Evolutionary conservation across 495 filamentous ascomycete genomes (phyloP).

Genomic region (Friedmanniomyces simplex): DNA sequence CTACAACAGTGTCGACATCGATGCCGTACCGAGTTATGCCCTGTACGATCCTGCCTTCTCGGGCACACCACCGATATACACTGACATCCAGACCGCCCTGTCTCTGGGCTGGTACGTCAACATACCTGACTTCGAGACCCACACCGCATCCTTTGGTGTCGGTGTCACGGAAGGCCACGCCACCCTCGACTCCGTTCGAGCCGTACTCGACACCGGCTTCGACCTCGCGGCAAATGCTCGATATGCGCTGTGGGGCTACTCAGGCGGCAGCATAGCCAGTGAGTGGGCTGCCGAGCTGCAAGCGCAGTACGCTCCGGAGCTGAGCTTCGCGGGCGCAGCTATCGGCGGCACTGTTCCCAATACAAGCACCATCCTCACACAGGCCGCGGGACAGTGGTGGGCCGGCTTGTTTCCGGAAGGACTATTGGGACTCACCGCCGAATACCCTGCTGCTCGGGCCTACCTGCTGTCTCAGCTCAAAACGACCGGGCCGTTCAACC

Average conservation of each 20-base stretch:
- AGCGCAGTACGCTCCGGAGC: conserved; percentile 42
- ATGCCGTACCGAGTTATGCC: conserved; percentile 30
- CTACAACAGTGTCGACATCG: conserved; percentile 32
- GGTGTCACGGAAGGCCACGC: conserved; percentile 37
- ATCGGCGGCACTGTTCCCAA: conserved; percentile 39
- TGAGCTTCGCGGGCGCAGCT: conserved; percentile 40
- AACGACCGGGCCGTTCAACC: conserved; percentile 14
- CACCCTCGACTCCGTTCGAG: conserved; percentile 39
- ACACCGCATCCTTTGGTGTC: conserved; percentile 34
- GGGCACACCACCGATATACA: not conserved
- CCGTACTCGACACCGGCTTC: conserved; percentile 13
- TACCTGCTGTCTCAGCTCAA: conserved; percentile 19
- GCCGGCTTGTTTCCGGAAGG: conserved; percentile 12
- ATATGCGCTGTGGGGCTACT: conserved; percentile 44
- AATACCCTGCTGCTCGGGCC: conserved; percentile 8
- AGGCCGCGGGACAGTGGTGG: conserved; percentile 19
- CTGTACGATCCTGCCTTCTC: conserved; percentile 16
- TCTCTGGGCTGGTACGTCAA: conserved; percentile 38
- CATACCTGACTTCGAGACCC: conserved; percentile 41
- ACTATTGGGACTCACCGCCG: conserved; percentile 12
- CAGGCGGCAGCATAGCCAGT: conserved; percentile 45
- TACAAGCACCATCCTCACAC: conserved; percentile 21
- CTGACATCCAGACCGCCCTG: conserved; percentile 28
- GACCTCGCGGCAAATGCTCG: not conserved
- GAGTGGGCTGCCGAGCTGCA: conserved; percentile 46